Percentiles rank a stretch among this genome's conserved stretches.
Evolutionary conservation across 768 basidiomycete genomes (phyloP).

Genomic region (Scleroderma bovista): DNA sequence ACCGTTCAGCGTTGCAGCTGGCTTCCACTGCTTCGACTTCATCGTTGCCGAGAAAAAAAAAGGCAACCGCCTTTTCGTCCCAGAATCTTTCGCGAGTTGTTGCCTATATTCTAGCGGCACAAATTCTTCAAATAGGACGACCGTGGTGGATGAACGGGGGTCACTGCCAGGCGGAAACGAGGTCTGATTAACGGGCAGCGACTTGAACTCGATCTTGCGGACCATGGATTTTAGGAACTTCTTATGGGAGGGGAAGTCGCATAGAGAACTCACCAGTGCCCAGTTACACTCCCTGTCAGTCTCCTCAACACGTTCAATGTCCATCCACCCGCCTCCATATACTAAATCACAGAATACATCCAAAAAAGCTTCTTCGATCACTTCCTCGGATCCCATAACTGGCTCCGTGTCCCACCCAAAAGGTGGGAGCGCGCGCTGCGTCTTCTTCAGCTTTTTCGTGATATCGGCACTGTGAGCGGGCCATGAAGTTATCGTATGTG

Average conservation of each 20-base stretch:
- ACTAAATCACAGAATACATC: conserved; percentile 81
- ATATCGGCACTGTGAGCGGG: conserved; percentile 70
- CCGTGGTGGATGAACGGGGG: conserved; percentile 64
- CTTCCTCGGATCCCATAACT: conserved; percentile 67
- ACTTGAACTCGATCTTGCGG: conserved; percentile 82
- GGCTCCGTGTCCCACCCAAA: conserved; percentile 95
- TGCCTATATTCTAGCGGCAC: conserved; percentile 85
- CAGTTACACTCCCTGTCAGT: conserved; percentile 84
- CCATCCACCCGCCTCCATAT: conserved; percentile 84
- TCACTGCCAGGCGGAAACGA: conserved; percentile 35
- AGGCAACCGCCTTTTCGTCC: conserved; percentile 57
- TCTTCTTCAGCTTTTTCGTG: conserved; percentile 75
- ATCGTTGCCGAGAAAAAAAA: conserved; percentile 51
- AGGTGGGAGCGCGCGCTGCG: conserved; percentile 61
- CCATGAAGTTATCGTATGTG: conserved; percentile 63
- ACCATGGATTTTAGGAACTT: conserved; percentile 3
- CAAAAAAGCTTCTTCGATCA: conserved; percentile 87
- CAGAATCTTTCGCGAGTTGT: conserved; percentile 54
- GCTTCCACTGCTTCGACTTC: conserved; percentile 62
- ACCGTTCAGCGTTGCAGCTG: conserved; percentile 75
- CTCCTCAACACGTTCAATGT: conserved; percentile 65
- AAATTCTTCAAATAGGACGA: conserved; percentile 90
- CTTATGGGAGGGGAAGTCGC: background rate
- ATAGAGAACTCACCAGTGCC: conserved; percentile 63
- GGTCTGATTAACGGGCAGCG: conserved; percentile 44